These are phyloP conservation scores for Pichia sp. DNA, from an alignment of 1,139 yeast genomes.

Conservation along the genomic window DNA sequence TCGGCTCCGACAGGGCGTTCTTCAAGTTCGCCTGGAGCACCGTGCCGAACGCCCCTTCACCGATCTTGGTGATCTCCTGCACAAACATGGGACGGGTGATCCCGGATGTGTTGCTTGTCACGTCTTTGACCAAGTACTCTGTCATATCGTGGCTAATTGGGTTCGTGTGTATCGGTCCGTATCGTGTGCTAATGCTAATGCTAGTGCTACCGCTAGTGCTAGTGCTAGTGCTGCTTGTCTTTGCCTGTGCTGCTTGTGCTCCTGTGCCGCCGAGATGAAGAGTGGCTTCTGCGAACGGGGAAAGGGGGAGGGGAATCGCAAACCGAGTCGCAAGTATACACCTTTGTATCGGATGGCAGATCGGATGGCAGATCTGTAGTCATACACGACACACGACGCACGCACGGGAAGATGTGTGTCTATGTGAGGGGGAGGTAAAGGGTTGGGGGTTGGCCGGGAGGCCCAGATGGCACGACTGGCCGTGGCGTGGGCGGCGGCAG, in stretches of 20 bases:
- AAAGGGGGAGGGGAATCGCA: neutral
- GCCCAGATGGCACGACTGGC: too few relatives aligned
- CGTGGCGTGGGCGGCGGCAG: too few relatives aligned
- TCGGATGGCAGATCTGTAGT: neutral
- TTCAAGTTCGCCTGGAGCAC: constrained; percentile 68
- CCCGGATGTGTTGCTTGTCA: constrained; percentile 55
- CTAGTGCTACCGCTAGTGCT: neutral
- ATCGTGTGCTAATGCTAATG: too few relatives aligned
- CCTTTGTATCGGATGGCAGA: neutral
- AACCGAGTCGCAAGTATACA: neutral
- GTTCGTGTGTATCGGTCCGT: too few relatives aligned
- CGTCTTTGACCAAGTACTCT: constrained; percentile 51
- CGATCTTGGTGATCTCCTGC: constrained; percentile 67
- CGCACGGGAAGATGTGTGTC: too few relatives aligned
- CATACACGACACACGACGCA: too few relatives aligned
- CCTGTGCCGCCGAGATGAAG: neutral
- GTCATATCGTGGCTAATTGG: constrained; percentile 8
- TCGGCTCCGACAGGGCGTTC: constrained; percentile 27
- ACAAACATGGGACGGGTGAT: constrained; percentile 58
- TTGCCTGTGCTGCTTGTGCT: neutral
- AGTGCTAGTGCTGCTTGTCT: neutral
- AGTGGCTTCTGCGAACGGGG: neutral
- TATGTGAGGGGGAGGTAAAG: too few relatives aligned
- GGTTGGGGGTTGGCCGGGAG: too few relatives aligned
- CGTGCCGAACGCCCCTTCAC: constrained; percentile 83